Conservation (phyloP, 805 yeast species). For the Jamesozyma hellenica region DNA sequence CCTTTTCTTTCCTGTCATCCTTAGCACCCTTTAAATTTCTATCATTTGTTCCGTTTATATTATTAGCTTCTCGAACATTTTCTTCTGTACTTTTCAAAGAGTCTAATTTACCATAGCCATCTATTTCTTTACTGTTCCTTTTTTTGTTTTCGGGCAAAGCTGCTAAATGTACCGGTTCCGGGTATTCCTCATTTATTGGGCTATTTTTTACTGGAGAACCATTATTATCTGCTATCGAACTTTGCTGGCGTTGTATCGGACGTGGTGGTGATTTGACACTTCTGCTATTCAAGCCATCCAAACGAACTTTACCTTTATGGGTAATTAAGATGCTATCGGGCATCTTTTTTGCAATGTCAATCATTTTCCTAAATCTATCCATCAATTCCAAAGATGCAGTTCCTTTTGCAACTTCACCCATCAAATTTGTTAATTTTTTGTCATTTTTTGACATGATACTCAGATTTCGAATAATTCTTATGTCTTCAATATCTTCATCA, state of each 20-base stretch:
- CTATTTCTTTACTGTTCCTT: no score
- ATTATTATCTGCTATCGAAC: slow-evolving; percentile 27
- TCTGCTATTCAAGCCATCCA: background rate
- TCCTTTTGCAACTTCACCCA: background rate
- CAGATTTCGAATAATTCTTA: background rate
- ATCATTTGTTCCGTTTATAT: no score
- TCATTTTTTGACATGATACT: background rate
- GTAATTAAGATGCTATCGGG: background rate
- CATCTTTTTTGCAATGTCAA: background rate
- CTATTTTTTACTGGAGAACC: slow-evolving; percentile 24
- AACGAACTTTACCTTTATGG: background rate
- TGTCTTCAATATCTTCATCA: background rate
- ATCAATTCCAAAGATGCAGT: background rate
- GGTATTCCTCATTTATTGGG: slow-evolving; percentile 12
- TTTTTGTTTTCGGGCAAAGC: slow-evolving; percentile 18
- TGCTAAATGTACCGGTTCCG: slow-evolving; percentile 21
- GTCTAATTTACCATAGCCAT: background rate
- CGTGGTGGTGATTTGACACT: slow-evolving; percentile 1
- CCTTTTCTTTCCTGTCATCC: no score
- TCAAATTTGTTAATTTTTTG: background rate
- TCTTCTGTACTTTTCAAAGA: no score
- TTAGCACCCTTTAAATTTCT: no score
- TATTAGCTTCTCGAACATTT: no score
- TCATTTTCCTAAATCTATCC: background rate
- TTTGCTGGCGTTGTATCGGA: slow-evolving; percentile 18